A percentile compares a stretch with the other conserved stretches of the same genome.
Evolutionary conservation across 2,329 filamentous ascomycete species (phyloP).

Genomic region (Thyridium curvatum): DNA sequence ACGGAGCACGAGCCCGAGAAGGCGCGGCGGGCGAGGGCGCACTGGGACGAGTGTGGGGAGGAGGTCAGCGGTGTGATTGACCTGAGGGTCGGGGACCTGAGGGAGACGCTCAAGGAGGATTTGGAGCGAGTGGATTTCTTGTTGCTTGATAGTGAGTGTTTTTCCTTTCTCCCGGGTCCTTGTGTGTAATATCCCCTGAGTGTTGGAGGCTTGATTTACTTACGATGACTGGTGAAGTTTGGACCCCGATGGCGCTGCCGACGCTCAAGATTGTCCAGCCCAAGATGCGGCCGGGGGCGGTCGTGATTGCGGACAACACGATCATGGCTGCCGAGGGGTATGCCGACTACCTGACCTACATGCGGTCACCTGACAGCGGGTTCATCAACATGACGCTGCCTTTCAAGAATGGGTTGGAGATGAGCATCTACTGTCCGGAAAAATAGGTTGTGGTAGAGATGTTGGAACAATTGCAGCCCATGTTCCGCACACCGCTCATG

Average conservation of each 20-base stretch:
- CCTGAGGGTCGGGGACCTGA: slow-evolving; percentile 49
- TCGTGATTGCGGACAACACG: slow-evolving; percentile 36
- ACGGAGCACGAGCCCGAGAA: slow-evolving; percentile 55
- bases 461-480: too few relatives aligned
- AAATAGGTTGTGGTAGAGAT: too few relatives aligned
- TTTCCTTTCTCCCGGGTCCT: not conserved
- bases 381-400: slow-evolving; percentile 23
- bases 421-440: slow-evolving; percentile 11
- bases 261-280: slow-evolving; percentile 32
- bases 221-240: slow-evolving; percentile 13
- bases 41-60: slow-evolving; percentile 47
- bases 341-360: slow-evolving; percentile 29
- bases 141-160: slow-evolving; percentile 52
- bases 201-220: too few relatives aligned
- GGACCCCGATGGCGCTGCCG: slow-evolving; percentile 19
- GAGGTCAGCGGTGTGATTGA: slow-evolving; percentile 45
- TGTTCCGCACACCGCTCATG: too few relatives aligned
- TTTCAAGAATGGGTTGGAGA: slow-evolving; percentile 13
- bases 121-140: slow-evolving; percentile 48
- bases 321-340: slow-evolving; percentile 23
- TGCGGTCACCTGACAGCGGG: slow-evolving; percentile 29
- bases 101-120: slow-evolving; percentile 45
- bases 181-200: too few relatives aligned
- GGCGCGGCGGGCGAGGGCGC: slow-evolving; percentile 38
- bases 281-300: slow-evolving; percentile 23